phyloP scores from a whole-genome alignment of 768 basidiomycete species.

The Leccinum fibrillosum region DNA sequence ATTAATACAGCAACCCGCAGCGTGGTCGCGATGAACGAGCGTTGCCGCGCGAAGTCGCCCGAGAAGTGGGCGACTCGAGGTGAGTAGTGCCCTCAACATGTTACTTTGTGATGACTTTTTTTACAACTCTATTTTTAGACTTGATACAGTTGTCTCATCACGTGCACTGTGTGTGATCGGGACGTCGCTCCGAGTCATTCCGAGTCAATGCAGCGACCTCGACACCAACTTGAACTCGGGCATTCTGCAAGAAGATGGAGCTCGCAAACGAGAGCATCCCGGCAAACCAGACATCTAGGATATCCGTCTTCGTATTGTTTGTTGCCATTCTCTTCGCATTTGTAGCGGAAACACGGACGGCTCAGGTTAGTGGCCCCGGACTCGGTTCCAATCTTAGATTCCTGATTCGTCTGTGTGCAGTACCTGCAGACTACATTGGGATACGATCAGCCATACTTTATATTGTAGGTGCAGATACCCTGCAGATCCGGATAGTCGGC shows the following conservation, averaged over 20 bases:
- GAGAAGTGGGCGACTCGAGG: constrained; percentile 60
- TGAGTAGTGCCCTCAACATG: constrained; percentile 59
- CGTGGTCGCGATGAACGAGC: constrained; percentile 31
- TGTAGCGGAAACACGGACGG: constrained; percentile 71
- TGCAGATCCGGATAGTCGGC: neutral
- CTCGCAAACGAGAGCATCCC: neutral
- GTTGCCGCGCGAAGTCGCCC: constrained; percentile 45
- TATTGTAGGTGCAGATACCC: constrained; percentile 57
- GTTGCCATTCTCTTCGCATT: constrained; percentile 62
- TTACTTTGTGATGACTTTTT: neutral
- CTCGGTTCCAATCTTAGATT: neutral
- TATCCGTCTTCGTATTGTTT: constrained; percentile 53
- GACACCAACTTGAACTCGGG: neutral
- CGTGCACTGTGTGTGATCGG: constrained; percentile 4
- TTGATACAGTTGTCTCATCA: neutral
- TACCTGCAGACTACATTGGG: constrained; percentile 74
- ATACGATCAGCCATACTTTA: constrained; percentile 86
- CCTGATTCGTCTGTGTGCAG: constrained; percentile 35
- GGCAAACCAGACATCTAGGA: constrained; percentile 28
- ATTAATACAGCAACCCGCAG: constrained; percentile 25
- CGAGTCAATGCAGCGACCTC: neutral
- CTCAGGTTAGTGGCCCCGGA: constrained; percentile 51
- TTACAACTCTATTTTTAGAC: neutral
- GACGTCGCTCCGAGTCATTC: neutral
- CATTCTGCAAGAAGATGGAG: constrained; percentile 4